phyloP scores from a whole-genome alignment of 495 filamentous ascomycete genomes.

The Penicillium macrosclerotiorum region DNA sequence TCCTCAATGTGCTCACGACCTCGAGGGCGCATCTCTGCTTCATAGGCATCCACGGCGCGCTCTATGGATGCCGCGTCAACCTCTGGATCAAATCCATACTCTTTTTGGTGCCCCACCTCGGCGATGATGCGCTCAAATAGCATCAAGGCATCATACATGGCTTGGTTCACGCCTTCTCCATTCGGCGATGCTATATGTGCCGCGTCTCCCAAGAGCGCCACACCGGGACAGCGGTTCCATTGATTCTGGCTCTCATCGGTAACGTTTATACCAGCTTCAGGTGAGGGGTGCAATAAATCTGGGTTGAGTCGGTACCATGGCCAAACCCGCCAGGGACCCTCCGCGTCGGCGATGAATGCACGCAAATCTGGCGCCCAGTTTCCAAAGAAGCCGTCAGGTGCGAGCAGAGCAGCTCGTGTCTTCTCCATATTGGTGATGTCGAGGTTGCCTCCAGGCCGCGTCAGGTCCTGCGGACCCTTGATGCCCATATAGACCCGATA shows the following conservation, averaged over 20 bases:
- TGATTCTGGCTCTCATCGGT: neutral
- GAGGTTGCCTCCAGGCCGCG: slow-evolving; percentile 7
- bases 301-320: slow-evolving; percentile 6
- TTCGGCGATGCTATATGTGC: slow-evolving; percentile 12
- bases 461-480: slow-evolving; percentile 2
- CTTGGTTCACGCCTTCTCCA: slow-evolving; percentile 16
- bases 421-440: slow-evolving; percentile 12
- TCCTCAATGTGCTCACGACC: slow-evolving; percentile 9
- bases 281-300: neutral
- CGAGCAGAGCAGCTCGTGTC: slow-evolving; percentile 12
- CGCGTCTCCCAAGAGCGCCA: slow-evolving; percentile 12
- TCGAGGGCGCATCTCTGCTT: slow-evolving; percentile 17
- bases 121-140: slow-evolving; percentile 12
- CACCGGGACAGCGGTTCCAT: slow-evolving; percentile 7
- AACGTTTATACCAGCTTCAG: neutral
- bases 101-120: neutral
- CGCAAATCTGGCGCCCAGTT: slow-evolving; percentile 13
- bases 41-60: slow-evolving; percentile 15
- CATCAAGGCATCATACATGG: slow-evolving; percentile 13
- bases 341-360: slow-evolving; percentile 6
- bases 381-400: slow-evolving; percentile 9
- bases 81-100: neutral
- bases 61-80: slow-evolving; percentile 6
- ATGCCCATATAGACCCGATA: slow-evolving; percentile 23
- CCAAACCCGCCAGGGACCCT: slow-evolving; percentile 23